Evolutionary conservation across 768 basidiomycete species (phyloP).

Genomic region (Xerocomellus amylosporus): DNA sequence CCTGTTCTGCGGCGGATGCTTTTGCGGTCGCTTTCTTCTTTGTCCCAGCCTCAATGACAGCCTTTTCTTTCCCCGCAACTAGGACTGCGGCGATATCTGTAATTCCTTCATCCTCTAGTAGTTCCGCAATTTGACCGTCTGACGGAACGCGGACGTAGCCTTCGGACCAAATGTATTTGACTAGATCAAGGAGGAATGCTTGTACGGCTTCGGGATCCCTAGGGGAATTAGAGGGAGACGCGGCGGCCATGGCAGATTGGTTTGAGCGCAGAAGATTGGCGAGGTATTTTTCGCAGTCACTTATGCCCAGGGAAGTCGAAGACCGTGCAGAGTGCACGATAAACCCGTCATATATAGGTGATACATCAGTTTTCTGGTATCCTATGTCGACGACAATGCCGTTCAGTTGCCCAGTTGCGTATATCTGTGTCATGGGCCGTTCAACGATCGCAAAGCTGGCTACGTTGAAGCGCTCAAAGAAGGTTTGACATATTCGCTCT

Average conservation of each 20-base stretch:
- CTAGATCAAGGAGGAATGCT: conserved; percentile 58
- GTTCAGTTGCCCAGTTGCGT: conserved; percentile 65
- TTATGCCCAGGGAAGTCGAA: conserved; percentile 61
- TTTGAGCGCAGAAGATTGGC: conserved; percentile 71
- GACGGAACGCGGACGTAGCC: conserved; percentile 72
- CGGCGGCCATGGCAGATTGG: conserved; percentile 54
- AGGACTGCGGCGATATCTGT: conserved; percentile 89
- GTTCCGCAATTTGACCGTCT: conserved; percentile 62
- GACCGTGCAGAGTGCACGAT: conserved; percentile 53
- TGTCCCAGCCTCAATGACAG: conserved; percentile 81
- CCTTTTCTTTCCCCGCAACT: conserved; percentile 87
- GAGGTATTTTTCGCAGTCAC: conserved; percentile 73
- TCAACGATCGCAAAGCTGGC: conserved; percentile 79
- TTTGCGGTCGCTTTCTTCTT: conserved; percentile 73
- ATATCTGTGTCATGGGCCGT: conserved; percentile 81
- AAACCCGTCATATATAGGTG: conserved; percentile 73
- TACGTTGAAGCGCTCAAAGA: conserved; percentile 92
- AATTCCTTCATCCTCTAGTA: conserved; percentile 76
- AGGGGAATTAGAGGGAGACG: conserved; percentile 53
- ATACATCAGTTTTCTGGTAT: conserved; percentile 70
- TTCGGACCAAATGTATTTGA: conserved; percentile 57
- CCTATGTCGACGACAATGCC: conserved; percentile 85
- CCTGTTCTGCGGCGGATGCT: conserved; percentile 75
- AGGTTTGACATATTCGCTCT: conserved; percentile 75
- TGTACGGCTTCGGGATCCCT: conserved; percentile 48